Conservation (phyloP, 345 rosid genomes). For the Euphorbia peplus region DNA sequence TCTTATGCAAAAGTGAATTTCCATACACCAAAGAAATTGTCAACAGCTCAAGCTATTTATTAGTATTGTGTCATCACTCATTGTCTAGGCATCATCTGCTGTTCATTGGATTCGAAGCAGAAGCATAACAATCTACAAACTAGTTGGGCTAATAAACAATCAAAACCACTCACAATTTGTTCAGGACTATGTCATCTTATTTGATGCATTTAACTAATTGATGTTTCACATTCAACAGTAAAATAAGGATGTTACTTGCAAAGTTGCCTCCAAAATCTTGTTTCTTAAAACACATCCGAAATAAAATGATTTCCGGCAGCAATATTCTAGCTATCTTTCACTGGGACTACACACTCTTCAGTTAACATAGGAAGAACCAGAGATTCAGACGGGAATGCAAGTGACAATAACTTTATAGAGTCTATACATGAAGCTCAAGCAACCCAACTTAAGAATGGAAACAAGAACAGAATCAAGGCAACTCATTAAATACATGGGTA, state of each 20-base stretch:
- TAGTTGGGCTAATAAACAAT: not conserved
- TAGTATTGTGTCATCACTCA: not conserved
- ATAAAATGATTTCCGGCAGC: not conserved
- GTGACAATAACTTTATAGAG: not conserved
- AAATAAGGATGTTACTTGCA: not conserved
- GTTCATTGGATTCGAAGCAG: not conserved
- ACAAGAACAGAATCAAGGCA: not conserved
- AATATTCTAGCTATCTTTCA: not conserved
- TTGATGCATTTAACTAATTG: not conserved
- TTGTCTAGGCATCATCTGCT: not conserved
- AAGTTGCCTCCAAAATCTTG: not conserved
- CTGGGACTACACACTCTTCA: not conserved
- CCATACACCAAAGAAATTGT: not conserved
- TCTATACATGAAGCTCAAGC: not conserved
- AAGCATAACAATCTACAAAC: not conserved
- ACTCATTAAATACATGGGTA: not conserved
- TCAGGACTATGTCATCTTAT: not conserved
- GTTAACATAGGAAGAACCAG: not conserved
- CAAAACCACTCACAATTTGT: not conserved
- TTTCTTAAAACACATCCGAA: not conserved
- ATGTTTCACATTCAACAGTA: not conserved
- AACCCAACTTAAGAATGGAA: not conserved
- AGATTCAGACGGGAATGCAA: not conserved
- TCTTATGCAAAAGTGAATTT: not conserved
- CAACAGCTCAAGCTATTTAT: not conserved